Conservation (phyloP, 2,329 filamentous ascomycete genomes). For the Fusarium equiseti region DNA sequence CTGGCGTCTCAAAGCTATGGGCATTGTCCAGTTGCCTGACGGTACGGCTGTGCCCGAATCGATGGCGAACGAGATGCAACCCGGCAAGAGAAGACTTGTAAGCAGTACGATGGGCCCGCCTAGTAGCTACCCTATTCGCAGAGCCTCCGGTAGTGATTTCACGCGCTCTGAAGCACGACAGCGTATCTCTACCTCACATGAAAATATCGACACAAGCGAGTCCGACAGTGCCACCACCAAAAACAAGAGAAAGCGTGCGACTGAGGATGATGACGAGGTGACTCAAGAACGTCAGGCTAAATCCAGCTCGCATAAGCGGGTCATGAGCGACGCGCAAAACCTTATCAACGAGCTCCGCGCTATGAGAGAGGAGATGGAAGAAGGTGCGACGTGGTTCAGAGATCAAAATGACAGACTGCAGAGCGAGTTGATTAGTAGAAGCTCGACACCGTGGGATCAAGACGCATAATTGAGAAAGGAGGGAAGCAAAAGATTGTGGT, state of each 20-base stretch:
- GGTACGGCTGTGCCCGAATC: conserved; percentile 66
- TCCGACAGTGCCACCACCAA: conserved; percentile 35
- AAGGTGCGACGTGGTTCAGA: conserved; percentile 61
- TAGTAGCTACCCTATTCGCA: conserved; percentile 28
- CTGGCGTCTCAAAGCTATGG: conserved; percentile 64
- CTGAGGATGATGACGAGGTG: conserved; percentile 45
- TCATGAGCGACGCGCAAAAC: conserved; percentile 58
- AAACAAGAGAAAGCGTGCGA: conserved; percentile 52
- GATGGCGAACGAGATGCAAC: conserved; percentile 60
- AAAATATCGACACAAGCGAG: conserved; percentile 10
- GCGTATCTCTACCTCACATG: conserved; percentile 44
- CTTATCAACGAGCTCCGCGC: conserved; percentile 57
- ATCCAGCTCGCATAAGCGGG: conserved; percentile 53
- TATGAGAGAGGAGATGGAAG: conserved; percentile 60
- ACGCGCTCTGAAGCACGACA: conserved; percentile 32
- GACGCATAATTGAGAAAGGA: conserved; percentile 40
- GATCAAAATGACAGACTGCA: conserved; percentile 59
- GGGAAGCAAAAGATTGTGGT: neutral
- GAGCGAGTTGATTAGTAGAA: conserved; percentile 52
- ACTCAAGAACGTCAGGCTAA: conserved; percentile 27
- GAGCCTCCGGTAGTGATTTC: conserved; percentile 45
- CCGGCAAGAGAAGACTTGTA: conserved; percentile 55
- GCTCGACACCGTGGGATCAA: conserved; percentile 53
- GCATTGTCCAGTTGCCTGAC: conserved; percentile 65
- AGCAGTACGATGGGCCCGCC: conserved; percentile 50